These are phyloP conservation scores for Echeveria elegans DNA, from an alignment of 164 flowering plant genomes.

Conservation along the genomic window DNA sequence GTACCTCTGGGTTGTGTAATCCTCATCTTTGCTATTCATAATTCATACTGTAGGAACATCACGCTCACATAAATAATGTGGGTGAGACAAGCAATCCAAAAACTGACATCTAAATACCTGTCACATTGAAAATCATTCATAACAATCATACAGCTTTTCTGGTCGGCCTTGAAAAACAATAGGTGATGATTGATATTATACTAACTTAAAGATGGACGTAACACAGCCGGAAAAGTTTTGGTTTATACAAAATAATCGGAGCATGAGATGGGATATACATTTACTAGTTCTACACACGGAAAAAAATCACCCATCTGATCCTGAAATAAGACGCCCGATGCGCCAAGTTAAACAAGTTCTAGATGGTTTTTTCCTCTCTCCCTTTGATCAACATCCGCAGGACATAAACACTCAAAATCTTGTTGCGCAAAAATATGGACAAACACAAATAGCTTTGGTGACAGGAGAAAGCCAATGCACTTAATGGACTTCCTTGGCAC, in stretches of 20 bases:
- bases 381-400: conserved; percentile 6
- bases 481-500: conserved; percentile 53
- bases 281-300: background rate
- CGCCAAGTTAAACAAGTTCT: background rate
- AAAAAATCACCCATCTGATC: conserved; percentile 1
- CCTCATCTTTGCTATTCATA: background rate
- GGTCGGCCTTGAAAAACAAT: background rate
- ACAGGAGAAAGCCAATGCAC: conserved; percentile 8
- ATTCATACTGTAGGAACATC: too few relatives aligned
- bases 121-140: too few relatives aligned
- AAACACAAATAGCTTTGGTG: too few relatives aligned
- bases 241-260: background rate
- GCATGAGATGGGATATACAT: conserved; percentile 1
- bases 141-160: too few relatives aligned
- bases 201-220: background rate
- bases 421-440: conserved; percentile 12
- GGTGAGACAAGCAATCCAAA: background rate
- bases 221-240: background rate
- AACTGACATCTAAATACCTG: too few relatives aligned
- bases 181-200: background rate
- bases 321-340: conserved; percentile 4
- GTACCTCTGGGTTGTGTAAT: background rate
- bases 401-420: conserved; percentile 12
- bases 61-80: background rate
- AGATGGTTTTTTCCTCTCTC: background rate